phyloP scores from a whole-genome alignment of 116 monocot species.

The Cymodocea nodosa region DNA sequence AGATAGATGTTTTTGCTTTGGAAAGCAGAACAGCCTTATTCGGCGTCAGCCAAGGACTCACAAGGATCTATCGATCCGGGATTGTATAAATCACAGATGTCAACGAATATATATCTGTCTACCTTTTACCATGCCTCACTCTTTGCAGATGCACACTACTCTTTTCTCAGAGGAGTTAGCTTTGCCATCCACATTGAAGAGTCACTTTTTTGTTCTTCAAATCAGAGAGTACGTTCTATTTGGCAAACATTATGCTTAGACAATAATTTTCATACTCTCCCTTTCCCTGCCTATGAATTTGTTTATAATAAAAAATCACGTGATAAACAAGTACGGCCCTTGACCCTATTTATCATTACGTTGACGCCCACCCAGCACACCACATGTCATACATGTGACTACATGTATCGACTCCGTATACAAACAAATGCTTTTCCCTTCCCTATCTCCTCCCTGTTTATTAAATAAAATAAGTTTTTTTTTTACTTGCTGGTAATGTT shows the following conservation, averaged over 20 bases:
- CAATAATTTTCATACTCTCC: background rate
- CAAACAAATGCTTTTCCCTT: too few relatives aligned
- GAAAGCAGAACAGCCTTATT: too few relatives aligned
- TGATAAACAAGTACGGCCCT: background rate
- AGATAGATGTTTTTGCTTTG: too few relatives aligned
- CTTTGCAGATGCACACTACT: background rate
- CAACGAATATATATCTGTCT: too few relatives aligned
- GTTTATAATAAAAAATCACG: background rate
- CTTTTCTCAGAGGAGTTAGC: background rate
- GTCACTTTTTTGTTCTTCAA: background rate
- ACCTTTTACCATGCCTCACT: background rate
- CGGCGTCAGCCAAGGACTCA: too few relatives aligned
- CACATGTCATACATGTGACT: slow-evolving; percentile 2
- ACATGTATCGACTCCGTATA: too few relatives aligned
- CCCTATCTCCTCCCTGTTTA: too few relatives aligned
- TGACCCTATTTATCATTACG: background rate
- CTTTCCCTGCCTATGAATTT: background rate
- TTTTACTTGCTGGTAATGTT: too few relatives aligned
- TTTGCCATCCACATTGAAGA: background rate
- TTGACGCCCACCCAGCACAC: background rate
- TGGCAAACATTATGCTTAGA: background rate
- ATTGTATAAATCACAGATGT: too few relatives aligned
- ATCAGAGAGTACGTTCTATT: background rate
- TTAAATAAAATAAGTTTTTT: too few relatives aligned
- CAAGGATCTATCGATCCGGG: too few relatives aligned